Evolutionary conservation across 208 protist species (phyloP).

Genomic region (Trypanosoma mega): DNA sequence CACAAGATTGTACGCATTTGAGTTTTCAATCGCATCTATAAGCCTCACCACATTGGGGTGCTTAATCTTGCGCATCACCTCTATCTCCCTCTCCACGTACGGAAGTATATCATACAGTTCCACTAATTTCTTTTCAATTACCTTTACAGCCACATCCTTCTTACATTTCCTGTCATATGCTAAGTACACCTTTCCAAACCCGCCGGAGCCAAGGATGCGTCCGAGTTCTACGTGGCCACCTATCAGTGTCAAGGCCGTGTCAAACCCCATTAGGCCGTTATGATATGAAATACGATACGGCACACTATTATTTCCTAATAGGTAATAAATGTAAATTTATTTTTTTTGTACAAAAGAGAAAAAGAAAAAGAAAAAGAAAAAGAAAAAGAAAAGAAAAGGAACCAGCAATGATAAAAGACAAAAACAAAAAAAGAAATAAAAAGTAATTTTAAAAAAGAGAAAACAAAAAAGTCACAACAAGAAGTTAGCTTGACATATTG

Average conservation of each 20-base stretch:
- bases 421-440: constrained; percentile 6
- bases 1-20: constrained; percentile 96
- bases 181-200: constrained; percentile 88
- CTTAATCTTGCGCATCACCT: constrained; percentile 96
- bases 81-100: constrained; percentile 95
- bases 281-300: not conserved
- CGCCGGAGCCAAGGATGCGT: constrained; percentile 84
- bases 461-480: constrained; percentile 3
- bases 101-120: constrained; percentile 55
- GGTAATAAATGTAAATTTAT: constrained; percentile 8
- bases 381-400: constrained; percentile 9
- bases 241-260: constrained; percentile 32
- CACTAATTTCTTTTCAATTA: constrained; percentile 86
- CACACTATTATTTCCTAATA: not conserved
- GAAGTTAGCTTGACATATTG: not conserved
- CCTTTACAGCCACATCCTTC: constrained; percentile 89
- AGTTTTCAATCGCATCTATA: constrained; percentile 95
- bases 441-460: not conserved
- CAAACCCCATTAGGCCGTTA: constrained; percentile 10
- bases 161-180: constrained; percentile 76
- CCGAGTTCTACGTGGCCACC: constrained; percentile 74
- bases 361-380: constrained; percentile 17
- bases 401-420: constrained; percentile 7
- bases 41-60: constrained; percentile 93
- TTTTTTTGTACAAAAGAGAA: not conserved